A percentile compares a stretch with the other conserved stretches of the same genome.
Evolutionary conservation across 169 alveolate species (phyloP).

Genomic region (Eimeria sp.): DNA sequence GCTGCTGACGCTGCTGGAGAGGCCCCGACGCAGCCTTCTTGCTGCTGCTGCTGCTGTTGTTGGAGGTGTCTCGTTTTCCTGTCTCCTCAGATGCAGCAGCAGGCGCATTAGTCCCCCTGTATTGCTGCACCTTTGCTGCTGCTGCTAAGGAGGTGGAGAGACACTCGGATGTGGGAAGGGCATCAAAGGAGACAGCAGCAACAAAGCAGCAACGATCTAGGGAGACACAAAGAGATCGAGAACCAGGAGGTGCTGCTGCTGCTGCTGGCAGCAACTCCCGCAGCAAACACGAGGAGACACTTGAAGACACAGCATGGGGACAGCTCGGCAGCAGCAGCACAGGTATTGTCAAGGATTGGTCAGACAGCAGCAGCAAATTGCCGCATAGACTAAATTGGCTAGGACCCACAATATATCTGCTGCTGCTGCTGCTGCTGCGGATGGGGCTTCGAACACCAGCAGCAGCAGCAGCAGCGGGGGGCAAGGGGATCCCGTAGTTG

Average conservation of each 20-base stretch:
- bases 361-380: slow-evolving; percentile 5
- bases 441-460: not conserved
- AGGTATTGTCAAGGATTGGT: not conserved
- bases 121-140: not conserved
- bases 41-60: not conserved
- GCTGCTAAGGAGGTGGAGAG: not conserved
- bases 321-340: slow-evolving; percentile 17
- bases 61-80: not conserved
- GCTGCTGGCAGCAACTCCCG: no score
- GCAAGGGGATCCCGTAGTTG: not conserved
- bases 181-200: not conserved
- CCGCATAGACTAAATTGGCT: not conserved
- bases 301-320: not conserved
- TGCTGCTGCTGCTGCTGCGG: no score
- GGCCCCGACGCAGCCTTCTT: not conserved
- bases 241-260: not conserved
- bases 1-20: not conserved
- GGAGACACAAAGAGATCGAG: slow-evolving; percentile 6
- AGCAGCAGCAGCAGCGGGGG: not conserved
- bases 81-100: not conserved
- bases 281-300: not conserved
- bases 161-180: not conserved
- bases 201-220: not conserved
- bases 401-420: no score
- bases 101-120: not conserved